Percentiles rank a stretch among this genome's conserved stretches.
phyloP scores from a whole-genome alignment of 192 early-diverging fungal genomes.

The Rhizoclosmatium globosum region DNA sequence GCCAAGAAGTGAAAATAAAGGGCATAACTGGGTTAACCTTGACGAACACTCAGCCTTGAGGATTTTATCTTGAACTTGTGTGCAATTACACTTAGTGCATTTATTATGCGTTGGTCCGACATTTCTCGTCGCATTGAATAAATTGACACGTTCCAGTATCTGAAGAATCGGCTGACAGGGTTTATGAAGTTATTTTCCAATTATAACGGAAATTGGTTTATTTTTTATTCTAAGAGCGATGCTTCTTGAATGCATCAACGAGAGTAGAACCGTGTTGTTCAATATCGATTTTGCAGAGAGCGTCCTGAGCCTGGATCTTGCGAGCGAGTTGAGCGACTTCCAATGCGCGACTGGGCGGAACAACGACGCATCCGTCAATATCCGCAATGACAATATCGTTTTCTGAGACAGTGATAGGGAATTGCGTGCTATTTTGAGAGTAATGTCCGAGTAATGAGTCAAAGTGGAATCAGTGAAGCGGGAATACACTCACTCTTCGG shows the following conservation, averaged over 20 bases:
- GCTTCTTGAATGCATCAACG: conserved; percentile 52
- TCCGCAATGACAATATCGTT: conserved; percentile 62
- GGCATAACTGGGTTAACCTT: too few relatives aligned
- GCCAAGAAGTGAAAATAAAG: too few relatives aligned
- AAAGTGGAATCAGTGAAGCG: too few relatives aligned
- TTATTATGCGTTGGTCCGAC: too few relatives aligned
- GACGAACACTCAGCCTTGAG: too few relatives aligned
- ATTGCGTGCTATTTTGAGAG: conserved; percentile 13
- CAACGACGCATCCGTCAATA: conserved; percentile 56
- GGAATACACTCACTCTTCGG: conserved; percentile 5
- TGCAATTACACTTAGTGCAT: too few relatives aligned
- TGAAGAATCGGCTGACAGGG: too few relatives aligned
- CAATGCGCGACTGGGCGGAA: conserved; percentile 42
- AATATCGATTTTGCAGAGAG: conserved; percentile 50
- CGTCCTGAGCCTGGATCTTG: conserved; percentile 39
- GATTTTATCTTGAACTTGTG: too few relatives aligned
- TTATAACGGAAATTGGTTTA: not conserved
- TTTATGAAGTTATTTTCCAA: too few relatives aligned
- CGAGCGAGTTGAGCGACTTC: conserved; percentile 41
- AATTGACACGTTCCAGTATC: too few relatives aligned
- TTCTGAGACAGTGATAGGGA: conserved; percentile 27
- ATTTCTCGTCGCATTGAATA: too few relatives aligned
- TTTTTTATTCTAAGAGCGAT: conserved; percentile 29
- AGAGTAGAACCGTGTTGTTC: conserved; percentile 34
- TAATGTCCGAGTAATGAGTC: not conserved